Base-by-base conservation (phyloP, 2,329 filamentous ascomycete genomes). In the Trichoderma gracile region DNA sequence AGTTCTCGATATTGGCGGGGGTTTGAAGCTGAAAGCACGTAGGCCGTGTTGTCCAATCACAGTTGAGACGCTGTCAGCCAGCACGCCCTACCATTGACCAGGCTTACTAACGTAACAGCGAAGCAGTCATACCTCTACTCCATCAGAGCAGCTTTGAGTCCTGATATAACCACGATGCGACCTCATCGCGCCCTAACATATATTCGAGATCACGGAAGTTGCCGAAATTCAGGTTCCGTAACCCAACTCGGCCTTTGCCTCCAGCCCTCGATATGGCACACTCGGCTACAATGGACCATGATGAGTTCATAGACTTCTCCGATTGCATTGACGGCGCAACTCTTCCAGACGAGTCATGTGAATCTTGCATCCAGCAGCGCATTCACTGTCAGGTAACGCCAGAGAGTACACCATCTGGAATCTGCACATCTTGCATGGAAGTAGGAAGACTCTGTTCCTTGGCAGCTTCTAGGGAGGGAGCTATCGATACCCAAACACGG, bases 51-150 rank as follows among this genome's bases (percentile, higher is more conserved):
- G 3, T 38, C 55, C 55, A 58, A 58, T 58, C 23, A 46, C n/a
- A n/a, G n/a, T n/a, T n/a, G 42, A 30, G n/a, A 7, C 7, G 43
- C 10, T 33, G 42, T 10, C 21, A 49, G 12, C 30, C 21, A 49
- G 12, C 30, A 40, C 56, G 56, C 56, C 56, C 45, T 59, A 59
- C 17, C 40, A 49, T 40, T 59, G 56, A 59, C 30, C 21, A 59
- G n/a, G 10, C 47, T 49, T 59, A 38, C 2, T 49, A 40, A 54
- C 30, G 33, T 38, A 1, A 38, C 10, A 10, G 33, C 5, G 33
- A 38, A 14, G 33, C 33, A 38, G 33, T 38, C 33, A 38, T 14
- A 14, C 2, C 30, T 10, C 7, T 2, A 30, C 8, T 38, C 33
- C 12, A 14, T 38, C 1, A 5, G 33, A 38, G 9, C 14, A 12